Evolutionary conservation across 1,284 basidiomycete species (phyloP).

Genomic region (Sporisorium graminicola): DNA sequence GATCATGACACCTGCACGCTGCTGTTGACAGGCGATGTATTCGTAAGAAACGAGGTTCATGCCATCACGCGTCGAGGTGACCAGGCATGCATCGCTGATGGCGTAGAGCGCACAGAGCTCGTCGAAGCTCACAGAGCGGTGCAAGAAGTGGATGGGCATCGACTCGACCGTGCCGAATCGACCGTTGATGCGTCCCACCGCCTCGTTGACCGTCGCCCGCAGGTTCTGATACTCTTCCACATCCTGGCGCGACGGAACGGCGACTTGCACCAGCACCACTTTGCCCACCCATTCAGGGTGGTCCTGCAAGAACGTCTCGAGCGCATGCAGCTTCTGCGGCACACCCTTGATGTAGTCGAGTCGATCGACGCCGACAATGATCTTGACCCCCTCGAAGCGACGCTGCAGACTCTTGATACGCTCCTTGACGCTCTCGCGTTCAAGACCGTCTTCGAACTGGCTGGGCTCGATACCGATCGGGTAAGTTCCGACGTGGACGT

Average conservation of each 20-base stretch:
- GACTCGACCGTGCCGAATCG: conserved; percentile 98
- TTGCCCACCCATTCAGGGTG: conserved; percentile 99
- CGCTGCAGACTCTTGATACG: conserved; percentile 86
- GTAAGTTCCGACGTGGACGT: conserved; percentile 97
- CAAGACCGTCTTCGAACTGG: conserved; percentile 87
- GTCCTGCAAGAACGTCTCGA: conserved; percentile 95
- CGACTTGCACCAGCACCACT: conserved; percentile 94
- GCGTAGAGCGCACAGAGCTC: conserved; percentile 97
- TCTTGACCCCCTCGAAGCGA: conserved; percentile 92
- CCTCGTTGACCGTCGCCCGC: conserved; percentile 94
- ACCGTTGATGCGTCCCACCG: conserved; percentile 97
- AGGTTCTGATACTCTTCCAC: conserved; percentile 99
- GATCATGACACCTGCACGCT: conserved; percentile 94
- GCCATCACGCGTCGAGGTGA: conserved; percentile 93
- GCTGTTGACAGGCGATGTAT: conserved; percentile 94
- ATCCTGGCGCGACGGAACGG: conserved; percentile 96
- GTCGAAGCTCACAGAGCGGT: conserved; percentile 85
- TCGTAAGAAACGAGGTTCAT: conserved; percentile 99
- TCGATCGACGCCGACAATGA: conserved; percentile 97
- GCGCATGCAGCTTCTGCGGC: conserved; percentile 94
- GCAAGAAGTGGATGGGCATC: conserved; percentile 98
- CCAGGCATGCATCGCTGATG: conserved; percentile 93
- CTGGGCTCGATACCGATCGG: conserved; percentile 97
- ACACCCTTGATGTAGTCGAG: conserved; percentile 99
- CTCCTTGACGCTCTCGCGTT: conserved; percentile 81